phyloP scores from a whole-genome alignment of 306 rosid genomes.

The Comarum palustre region DNA sequence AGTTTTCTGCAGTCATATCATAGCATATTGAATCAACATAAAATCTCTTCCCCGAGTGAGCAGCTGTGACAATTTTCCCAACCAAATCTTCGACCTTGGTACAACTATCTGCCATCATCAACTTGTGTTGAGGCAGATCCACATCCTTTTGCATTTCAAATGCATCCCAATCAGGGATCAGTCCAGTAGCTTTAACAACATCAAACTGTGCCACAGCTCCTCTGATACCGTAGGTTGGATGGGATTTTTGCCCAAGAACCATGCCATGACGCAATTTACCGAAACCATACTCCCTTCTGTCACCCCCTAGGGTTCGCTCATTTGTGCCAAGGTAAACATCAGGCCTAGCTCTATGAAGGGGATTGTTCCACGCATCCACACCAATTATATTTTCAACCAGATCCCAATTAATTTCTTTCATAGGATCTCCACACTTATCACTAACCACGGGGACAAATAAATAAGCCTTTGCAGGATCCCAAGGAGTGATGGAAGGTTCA shows the following conservation, averaged over 20 bases:
- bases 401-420: constrained; percentile 85
- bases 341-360: constrained; percentile 98
- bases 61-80: constrained; percentile 93
- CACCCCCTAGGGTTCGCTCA: constrained; percentile 97
- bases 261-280: constrained; percentile 93
- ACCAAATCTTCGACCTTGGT: constrained; percentile 64
- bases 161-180: constrained; percentile 67
- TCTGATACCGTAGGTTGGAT: constrained; percentile 98
- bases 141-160: constrained; percentile 39
- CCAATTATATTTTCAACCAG: constrained; percentile 73
- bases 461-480: constrained; percentile 99
- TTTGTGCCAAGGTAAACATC: constrained; percentile 99
- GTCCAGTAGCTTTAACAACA: constrained; percentile 92
- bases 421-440: constrained; percentile 71
- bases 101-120: constrained; percentile 86
- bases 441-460: constrained; percentile 88
- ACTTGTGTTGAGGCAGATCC: constrained; percentile 48
- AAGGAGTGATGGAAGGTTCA: constrained; percentile 98
- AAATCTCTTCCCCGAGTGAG: constrained; percentile 98
- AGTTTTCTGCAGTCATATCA: constrained; percentile 90
- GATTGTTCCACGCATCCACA: constrained; percentile 86
- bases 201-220: constrained; percentile 99
- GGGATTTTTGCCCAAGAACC: constrained; percentile 89
- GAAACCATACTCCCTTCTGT: constrained; percentile 94
- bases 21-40: constrained; percentile 87